Evolutionary conservation across 108 stramenopile genomes (phyloP).

Genomic region (Mayamaea pseudoterrestris): DNA sequence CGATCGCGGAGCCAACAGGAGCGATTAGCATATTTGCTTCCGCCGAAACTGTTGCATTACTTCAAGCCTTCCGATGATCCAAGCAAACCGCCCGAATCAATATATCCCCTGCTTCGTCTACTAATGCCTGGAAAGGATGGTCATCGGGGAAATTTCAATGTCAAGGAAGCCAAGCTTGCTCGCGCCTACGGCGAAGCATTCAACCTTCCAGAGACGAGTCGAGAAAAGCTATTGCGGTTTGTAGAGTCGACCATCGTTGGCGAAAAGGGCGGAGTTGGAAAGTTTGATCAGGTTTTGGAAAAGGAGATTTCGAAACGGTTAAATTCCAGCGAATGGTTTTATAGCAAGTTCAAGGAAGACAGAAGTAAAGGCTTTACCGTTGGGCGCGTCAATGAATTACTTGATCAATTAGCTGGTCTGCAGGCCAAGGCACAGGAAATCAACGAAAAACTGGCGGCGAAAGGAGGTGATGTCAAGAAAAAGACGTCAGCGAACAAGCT

Average conservation of each 20-base stretch:
- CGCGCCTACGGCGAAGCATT: constrained; percentile 50
- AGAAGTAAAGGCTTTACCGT: constrained; percentile 35
- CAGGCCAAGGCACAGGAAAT: not conserved
- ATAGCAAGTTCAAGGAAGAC: not conserved
- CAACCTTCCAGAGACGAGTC: constrained; percentile 28
- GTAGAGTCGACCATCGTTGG: constrained; percentile 43
- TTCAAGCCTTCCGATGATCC: constrained; percentile 7
- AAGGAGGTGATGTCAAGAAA: not conserved
- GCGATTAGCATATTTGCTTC: constrained; percentile 31
- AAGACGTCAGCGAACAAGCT: not conserved
- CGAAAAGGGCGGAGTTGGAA: constrained; percentile 29
- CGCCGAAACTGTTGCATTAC: constrained; percentile 17
- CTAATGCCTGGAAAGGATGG: constrained; percentile 59
- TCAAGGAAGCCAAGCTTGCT: constrained; percentile 66
- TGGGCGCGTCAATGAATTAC: constrained; percentile 50
- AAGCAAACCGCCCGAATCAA: constrained; percentile 15
- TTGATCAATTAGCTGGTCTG: constrained; percentile 49
- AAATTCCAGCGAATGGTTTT: not conserved
- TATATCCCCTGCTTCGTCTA: constrained; percentile 61
- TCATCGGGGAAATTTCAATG: constrained; percentile 28
- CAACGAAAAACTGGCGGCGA: not conserved
- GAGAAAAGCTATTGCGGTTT: constrained; percentile 36
- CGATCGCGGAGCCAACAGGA: constrained; percentile 12
- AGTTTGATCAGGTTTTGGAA: constrained; percentile 50
- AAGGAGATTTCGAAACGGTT: constrained; percentile 37